Evolutionary conservation across 2,329 filamentous ascomycete species (phyloP), one percentile per base, ranked within the genome.

Genomic region (Ilyonectria robusta): DNA sequence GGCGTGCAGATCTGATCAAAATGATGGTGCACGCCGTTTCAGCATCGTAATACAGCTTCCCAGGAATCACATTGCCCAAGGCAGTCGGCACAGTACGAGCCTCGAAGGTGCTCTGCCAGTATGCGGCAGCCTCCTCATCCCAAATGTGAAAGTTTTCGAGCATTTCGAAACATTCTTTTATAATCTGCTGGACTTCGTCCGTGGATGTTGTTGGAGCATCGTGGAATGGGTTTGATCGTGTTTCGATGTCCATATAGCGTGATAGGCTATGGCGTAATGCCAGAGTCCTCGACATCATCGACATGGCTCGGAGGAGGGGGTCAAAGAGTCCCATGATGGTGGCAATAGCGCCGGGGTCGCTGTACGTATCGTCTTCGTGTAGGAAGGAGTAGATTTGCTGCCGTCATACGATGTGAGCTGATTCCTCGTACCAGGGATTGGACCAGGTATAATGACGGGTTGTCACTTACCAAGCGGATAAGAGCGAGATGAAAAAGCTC

Each of bases 371-470:
- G 37, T 80, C 77, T 7, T 76, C 70, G 13, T 77, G 72, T 1
- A 80, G 11, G 55, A 80, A 80, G 2, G 77, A 77, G 54, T 79
- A 78, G 4, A 79, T 70, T 76, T 80, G 78, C 78, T 80, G 11
- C 26, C 26, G 6, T 26, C 26, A 26, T 26, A 26, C 26, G 26
- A 26, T 26, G 26, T 26, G 6, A 26, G 26, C 26, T 26, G 26
- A 26, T 26, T 26, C 26, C 26, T 26, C 26, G 26, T 26, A 26
- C 26, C 26, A 26, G 26, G 5, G 1, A 26, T 26, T 26, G 26
- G 26, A 26, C 26, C 37, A 17, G 37, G 13, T 40, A 13, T 40
- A 17, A 17, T 15, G 17, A 13, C 13, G 11, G 11, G 17, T 13
- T 17, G 4, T 23, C 11, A 75, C 77, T 67, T 65, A 80, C 78